These are phyloP conservation scores for Pythium apleroticum DNA, from an alignment of 352 stramenopile genomes.

Conservation along the genomic window DNA sequence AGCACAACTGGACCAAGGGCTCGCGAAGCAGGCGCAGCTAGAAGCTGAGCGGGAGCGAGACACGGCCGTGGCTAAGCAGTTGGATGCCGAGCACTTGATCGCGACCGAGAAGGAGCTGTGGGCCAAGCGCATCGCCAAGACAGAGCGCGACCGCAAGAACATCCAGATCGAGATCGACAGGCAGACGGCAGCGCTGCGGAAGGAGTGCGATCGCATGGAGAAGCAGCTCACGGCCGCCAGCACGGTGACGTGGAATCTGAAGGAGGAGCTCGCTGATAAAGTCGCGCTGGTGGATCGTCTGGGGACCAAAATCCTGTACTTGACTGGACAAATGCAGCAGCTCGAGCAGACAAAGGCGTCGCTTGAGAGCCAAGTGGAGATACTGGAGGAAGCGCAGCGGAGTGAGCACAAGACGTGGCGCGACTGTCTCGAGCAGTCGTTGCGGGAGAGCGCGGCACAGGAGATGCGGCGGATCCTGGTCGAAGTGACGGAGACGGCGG, in stretches of 20 bases:
- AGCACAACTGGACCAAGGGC: constrained; percentile 53
- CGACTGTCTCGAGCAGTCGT: constrained; percentile 29
- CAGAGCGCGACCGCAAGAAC: constrained; percentile 49
- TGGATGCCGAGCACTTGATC: constrained; percentile 38
- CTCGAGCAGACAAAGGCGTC: constrained; percentile 15
- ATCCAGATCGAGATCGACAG: constrained; percentile 65
- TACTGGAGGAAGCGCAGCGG: constrained; percentile 36
- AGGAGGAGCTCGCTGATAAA: constrained; percentile 32
- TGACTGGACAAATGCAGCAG: constrained; percentile 29
- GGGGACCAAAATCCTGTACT: constrained; percentile 24
- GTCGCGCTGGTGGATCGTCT: constrained; percentile 25
- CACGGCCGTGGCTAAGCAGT: constrained; percentile 31
- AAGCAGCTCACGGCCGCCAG: constrained; percentile 29
- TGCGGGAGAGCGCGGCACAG: constrained; percentile 32
- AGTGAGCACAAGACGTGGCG: constrained; percentile 37
- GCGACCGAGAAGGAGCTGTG: constrained; percentile 45
- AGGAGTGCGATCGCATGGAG: constrained; percentile 39
- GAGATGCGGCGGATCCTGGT: constrained; percentile 36
- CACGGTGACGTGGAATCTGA: constrained; percentile 17
- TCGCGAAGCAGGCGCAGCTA: constrained; percentile 44
- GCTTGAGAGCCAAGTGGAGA: constrained; percentile 37
- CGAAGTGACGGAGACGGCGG: constrained; percentile 28
- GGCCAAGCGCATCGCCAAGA: constrained; percentile 39
- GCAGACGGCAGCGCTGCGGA: constrained; percentile 45
- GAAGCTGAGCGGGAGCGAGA: constrained; percentile 47